Conservation (phyloP, 2,329 filamentous ascomycete species). For the Cladosporium sp. region DNA sequence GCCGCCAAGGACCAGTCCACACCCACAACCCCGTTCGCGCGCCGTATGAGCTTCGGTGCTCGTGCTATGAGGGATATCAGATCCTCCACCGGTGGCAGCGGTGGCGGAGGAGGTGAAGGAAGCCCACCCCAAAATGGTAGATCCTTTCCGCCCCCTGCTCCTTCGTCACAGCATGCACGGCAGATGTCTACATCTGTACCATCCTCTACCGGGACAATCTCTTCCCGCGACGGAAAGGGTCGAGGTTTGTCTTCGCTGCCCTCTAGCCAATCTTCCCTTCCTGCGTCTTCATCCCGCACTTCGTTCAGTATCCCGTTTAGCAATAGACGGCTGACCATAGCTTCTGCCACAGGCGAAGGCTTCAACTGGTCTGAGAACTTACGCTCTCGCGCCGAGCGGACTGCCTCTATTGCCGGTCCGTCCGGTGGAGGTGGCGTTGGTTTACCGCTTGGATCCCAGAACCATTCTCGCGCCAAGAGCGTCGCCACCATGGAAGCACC, state of each 20-base stretch:
- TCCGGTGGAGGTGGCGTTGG: slow-evolving; percentile 14
- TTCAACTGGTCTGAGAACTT: slow-evolving; percentile 98
- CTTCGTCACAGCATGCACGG: slow-evolving; percentile 25
- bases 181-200: slow-evolving; percentile 20
- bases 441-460: slow-evolving; percentile 2
- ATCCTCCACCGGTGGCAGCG: slow-evolving; percentile 53
- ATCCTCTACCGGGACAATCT: slow-evolving; percentile 44
- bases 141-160: slow-evolving; percentile 35
- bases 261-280: slow-evolving; percentile 17
- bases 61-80: slow-evolving; percentile 73
- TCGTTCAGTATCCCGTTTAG: slow-evolving; percentile 20
- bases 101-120: slow-evolving; percentile 31
- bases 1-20: slow-evolving; percentile 44
- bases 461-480: slow-evolving; percentile 69
- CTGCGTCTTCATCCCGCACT: slow-evolving; percentile 34
- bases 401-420: slow-evolving; percentile 50
- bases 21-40: slow-evolving; percentile 72
- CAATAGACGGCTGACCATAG: slow-evolving; percentile 21
- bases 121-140: slow-evolving; percentile 36
- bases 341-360: slow-evolving; percentile 73
- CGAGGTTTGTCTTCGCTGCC: slow-evolving; percentile 55
- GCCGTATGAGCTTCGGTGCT: slow-evolving; percentile 87
- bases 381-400: slow-evolving; percentile 83
- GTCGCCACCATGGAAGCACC: slow-evolving; percentile 63
- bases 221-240: slow-evolving; percentile 56